A percentile compares a stretch with the other conserved stretches of the same genome.
phyloP scores from a whole-genome alignment of 2,329 filamentous ascomycete species.

The Falciphora oryzae region DNA sequence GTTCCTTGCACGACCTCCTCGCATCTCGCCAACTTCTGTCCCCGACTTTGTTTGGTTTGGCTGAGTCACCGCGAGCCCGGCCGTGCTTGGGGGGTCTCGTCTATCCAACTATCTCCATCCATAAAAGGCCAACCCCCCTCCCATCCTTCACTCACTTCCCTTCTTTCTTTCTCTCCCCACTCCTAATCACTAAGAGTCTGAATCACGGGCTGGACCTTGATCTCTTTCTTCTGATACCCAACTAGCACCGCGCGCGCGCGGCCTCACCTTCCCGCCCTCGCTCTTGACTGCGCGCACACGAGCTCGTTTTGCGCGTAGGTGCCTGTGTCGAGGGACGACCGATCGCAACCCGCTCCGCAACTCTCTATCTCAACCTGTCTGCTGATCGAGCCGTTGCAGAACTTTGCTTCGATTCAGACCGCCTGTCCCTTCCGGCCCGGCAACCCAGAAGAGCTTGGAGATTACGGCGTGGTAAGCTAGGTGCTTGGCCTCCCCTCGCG shows the following conservation, averaged over 20 bases:
- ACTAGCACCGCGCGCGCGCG: neutral
- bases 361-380: neutral
- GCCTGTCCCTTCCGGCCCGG: neutral
- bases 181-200: too few species aligned
- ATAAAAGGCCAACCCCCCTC: neutral
- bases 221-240: neutral
- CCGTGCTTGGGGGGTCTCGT: neutral
- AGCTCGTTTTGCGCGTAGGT: neutral
- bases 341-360: too few species aligned
- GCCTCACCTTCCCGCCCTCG: neutral
- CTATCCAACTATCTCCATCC: neutral
- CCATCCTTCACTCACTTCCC: neutral
- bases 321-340: neutral
- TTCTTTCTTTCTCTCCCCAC: neutral
- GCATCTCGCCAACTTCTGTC: neutral
- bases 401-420: neutral
- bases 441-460: neutral
- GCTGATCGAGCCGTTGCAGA: neutral
- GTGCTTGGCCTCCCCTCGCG: neutral
- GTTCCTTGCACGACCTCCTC: neutral
- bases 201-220: too few species aligned
- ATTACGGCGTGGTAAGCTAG: neutral
- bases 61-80: neutral
- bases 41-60: neutral
- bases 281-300: neutral